These are phyloP conservation scores for Apiosordaria backusii DNA, from an alignment of 495 filamentous ascomycete species.

Conservation along the genomic window DNA sequence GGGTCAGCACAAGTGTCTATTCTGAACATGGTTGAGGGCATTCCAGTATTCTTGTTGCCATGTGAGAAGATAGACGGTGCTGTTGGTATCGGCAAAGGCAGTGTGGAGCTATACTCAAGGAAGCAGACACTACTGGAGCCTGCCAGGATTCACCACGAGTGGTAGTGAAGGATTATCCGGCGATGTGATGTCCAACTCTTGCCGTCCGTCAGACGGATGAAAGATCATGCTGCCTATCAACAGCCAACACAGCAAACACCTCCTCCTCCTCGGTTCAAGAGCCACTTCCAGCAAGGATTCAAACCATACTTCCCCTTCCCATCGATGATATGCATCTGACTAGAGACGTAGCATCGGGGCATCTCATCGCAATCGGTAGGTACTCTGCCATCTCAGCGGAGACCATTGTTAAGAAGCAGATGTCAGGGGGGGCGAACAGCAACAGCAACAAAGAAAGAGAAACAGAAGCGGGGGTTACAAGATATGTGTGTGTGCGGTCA, in stretches of 20 bases:
- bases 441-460: neutral
- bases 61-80: neutral
- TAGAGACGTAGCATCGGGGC: neutral
- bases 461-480: neutral
- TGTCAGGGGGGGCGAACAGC: neutral
- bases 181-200: neutral
- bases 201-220: neutral
- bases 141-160: neutral
- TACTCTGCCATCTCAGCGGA: neutral
- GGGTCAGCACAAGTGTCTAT: too few relatives aligned
- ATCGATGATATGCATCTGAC: neutral
- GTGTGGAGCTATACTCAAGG: neutral
- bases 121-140: neutral
- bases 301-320: neutral
- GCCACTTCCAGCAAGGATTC: neutral
- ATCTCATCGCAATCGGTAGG: neutral
- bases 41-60: neutral
- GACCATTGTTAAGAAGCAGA: constrained; percentile 18
- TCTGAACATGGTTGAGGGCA: too few relatives aligned
- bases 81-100: neutral
- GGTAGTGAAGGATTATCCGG: neutral
- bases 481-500: neutral
- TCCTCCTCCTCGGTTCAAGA: neutral
- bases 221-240: neutral
- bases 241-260: neutral